phyloP scores from a whole-genome alignment of 805 yeast genomes.

The Candida anglica region DNA sequence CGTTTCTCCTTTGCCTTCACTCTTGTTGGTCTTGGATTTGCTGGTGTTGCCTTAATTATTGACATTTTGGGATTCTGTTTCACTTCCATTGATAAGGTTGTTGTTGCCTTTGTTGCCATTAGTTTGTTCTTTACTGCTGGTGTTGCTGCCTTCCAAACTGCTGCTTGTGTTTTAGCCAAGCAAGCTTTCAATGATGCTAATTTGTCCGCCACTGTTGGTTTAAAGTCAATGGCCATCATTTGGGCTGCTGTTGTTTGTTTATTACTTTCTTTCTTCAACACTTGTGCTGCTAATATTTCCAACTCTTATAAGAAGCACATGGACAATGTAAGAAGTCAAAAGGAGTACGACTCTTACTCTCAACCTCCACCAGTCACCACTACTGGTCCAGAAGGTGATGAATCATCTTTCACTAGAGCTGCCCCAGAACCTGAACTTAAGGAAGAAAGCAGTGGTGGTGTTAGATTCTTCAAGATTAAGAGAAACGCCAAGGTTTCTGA shows the following conservation, averaged over 20 bases:
- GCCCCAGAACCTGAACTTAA: conserved; percentile 19
- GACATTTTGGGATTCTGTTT: conserved; percentile 57
- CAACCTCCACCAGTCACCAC: conserved; percentile 15
- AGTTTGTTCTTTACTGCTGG: conserved; percentile 55
- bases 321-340: conserved; percentile 29
- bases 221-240: conserved; percentile 53
- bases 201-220: conserved; percentile 48
- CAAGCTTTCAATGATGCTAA: conserved; percentile 56
- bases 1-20: conserved; percentile 64
- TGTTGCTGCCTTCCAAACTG: conserved; percentile 71
- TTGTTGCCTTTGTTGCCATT: conserved; percentile 46
- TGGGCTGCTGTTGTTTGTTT: conserved; percentile 68
- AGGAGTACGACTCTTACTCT: conserved; percentile 18
- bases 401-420: conserved; percentile 40
- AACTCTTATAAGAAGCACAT: conserved; percentile 50
- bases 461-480: conserved; percentile 74
- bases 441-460: conserved; percentile 51
- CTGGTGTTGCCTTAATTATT: conserved; percentile 58
- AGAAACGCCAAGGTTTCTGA: conserved; percentile 40
- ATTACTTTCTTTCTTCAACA: conserved; percentile 46
- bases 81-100: conserved; percentile 48
- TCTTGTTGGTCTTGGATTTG: conserved; percentile 55
- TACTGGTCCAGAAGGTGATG: conserved; percentile 32
- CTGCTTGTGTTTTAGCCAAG: conserved; percentile 71
- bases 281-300: conserved; percentile 48